Base-by-base conservation (phyloP, 371 early-diverging fungal genomes). In the Mucor plumbeus region DNA sequence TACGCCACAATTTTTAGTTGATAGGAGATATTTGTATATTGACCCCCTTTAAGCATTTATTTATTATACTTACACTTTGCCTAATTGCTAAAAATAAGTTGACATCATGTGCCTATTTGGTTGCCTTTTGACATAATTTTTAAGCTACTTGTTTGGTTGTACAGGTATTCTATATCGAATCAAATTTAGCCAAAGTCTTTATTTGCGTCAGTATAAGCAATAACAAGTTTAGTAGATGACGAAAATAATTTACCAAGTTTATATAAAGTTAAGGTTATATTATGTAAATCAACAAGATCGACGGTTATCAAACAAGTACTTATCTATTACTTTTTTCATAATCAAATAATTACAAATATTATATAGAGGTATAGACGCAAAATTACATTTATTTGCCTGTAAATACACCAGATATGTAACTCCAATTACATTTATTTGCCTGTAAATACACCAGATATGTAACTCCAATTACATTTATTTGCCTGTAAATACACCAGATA, bases 181-280 rank as follows among this genome's bases (percentile, higher is more conserved):
- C 26, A 31, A 19, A 19, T 19, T 47, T 47, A 47, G 47, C 47
- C 47, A 47, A 47, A 19, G 47, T 19, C 10, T 47, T 2, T 47
- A 19, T 47, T 47, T 47, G 47, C 17, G 17, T 47, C 17, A 47
- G 47, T 47, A 19, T 9, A 47, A 19, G 7, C n/a, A 1, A 40
- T 3, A 19, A 3, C 47, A 47, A 19, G 47, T n/a, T 19, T 7
- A 19, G 19, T 47, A 47, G 4, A 47, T 26, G 26, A 26, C 3
- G n/a, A 26, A 26, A 26, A 26, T 26, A 26, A 26, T 3, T 26
- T 26, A 3, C 8, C 17, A 19, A 47, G 47, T 19, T 19, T 47
- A 19, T 8, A 53, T 53, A 53, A 53, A 31, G 31, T 53, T 53
- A 53, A 53, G 53, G 53, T 53, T 53, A 5, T 53, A 31, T 53